Base-by-base conservation (phyloP, 1,284 basidiomycete species). In the Leccinum solheimii region DNA sequence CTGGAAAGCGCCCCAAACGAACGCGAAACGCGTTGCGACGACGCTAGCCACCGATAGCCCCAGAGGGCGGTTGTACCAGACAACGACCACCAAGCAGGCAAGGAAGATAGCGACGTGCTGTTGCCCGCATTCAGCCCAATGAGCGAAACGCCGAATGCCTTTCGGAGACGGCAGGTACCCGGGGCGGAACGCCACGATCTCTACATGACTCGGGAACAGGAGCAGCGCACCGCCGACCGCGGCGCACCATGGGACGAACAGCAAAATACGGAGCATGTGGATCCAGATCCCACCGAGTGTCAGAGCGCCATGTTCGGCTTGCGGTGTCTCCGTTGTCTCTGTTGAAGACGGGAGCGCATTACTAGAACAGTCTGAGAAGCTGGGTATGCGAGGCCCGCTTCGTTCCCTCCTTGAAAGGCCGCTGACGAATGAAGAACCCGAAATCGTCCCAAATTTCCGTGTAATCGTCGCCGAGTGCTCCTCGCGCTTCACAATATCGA, bases 211-310 rank as follows among this genome's bases (percentile, higher is more conserved):
- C 2, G 82, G 82, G 56, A 71, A 78, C 45, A 82, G 67, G 14
- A 81, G 62, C 55, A 83, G 73, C 26, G 77, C 67, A 5, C 75
- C 79, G 51, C 82, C 82, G 48, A 83, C 81, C 30, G 74, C 71
- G 34, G 76, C 68, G 58, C 80, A 82, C 82, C 82, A 83, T 13
- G 82, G 81, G 8, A 82, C 55, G 69, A 83, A 82, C 55, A 78
- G 68, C 19, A 77, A 36, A 16, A 76, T 14, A 3, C 69, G 70
- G 30, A 74, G 36, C 1, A 60, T 1, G 6, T 43, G 8, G 23
- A 50, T 11, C 19, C 61, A 21, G 45, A 62, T 56, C 26, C 4
- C 43, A 9, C 34, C 1, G 23, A 57, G 50, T 1, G 51, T 56
- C 38, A 14, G n/a, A 27, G 26, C 40, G 3, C 19, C 8, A 13